Conservation (phyloP, 352 stramenopile species). For the Globisporangium takayamanum region DNA sequence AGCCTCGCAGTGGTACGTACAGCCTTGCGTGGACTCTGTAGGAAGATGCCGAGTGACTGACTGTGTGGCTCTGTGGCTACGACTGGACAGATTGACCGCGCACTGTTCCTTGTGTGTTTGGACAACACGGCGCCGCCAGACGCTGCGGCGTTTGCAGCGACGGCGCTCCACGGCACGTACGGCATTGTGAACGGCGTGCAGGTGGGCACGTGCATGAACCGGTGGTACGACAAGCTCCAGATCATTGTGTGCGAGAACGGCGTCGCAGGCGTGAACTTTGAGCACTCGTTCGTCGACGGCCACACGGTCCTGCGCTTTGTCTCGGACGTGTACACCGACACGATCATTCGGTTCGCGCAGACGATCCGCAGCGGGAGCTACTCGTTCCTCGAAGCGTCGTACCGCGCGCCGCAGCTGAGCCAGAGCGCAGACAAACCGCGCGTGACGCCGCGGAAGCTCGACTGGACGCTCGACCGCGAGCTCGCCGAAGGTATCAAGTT, state of each 20-base stretch:
- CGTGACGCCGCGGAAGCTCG: constrained; percentile 86
- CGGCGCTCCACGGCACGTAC: constrained; percentile 92
- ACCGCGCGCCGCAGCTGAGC: constrained; percentile 56
- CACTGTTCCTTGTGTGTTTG: constrained; percentile 93
- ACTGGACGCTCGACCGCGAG: constrained; percentile 80
- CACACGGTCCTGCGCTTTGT: constrained; percentile 92
- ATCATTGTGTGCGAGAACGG: constrained; percentile 94
- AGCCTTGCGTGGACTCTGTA: neutral
- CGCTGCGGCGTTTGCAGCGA: constrained; percentile 63
- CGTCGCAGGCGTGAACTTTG: constrained; percentile 94
- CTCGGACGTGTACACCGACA: constrained; percentile 89
- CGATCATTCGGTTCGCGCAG: constrained; percentile 90
- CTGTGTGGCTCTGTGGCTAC: neutral
- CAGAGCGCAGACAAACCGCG: constrained; percentile 32
- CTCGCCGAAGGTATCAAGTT: constrained; percentile 89
- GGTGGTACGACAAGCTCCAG: constrained; percentile 97
- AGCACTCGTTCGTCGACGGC: constrained; percentile 96
- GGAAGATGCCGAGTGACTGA: no score
- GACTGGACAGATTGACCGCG: constrained; percentile 77
- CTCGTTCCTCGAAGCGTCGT: constrained; percentile 69
- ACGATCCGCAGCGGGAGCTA: constrained; percentile 86
- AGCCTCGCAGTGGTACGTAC: constrained; percentile 70
- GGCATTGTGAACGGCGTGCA: constrained; percentile 65
- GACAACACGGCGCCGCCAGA: constrained; percentile 88
- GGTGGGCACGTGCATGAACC: constrained; percentile 93